Conservation (phyloP, 2,329 filamentous ascomycete species). For the Xylaria sp. region DNA sequence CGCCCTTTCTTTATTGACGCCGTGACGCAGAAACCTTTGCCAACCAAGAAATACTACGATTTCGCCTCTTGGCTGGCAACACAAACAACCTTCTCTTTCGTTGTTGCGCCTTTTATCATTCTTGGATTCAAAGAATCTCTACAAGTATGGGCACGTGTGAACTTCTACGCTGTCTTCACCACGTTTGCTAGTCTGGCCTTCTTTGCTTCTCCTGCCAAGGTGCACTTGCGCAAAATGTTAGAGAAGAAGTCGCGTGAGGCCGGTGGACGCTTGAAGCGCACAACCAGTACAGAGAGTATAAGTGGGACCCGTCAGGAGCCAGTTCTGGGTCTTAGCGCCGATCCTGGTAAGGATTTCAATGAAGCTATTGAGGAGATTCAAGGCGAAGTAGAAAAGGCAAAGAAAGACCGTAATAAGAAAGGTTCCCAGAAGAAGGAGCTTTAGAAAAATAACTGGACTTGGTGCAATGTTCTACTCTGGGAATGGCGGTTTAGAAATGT, state of each 20-base stretch:
- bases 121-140: slow-evolving; percentile 78
- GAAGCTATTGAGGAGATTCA: slow-evolving; percentile 81
- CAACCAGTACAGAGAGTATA: slow-evolving; percentile 68
- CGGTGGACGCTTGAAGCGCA: slow-evolving; percentile 60
- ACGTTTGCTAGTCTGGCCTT: slow-evolving; percentile 74
- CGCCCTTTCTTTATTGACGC: slow-evolving; percentile 93
- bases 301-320: slow-evolving; percentile 64
- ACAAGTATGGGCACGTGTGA: slow-evolving; percentile 83
- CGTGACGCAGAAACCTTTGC: slow-evolving; percentile 73
- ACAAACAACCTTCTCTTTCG: slow-evolving; percentile 85
- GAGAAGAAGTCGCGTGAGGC: slow-evolving; percentile 66
- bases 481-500: slow-evolving; percentile 7
- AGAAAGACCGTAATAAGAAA: slow-evolving; percentile 40
- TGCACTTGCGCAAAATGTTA: slow-evolving; percentile 64
- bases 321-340: slow-evolving; percentile 80
- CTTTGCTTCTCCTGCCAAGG: slow-evolving; percentile 83
- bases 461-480: neutral
- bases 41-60: slow-evolving; percentile 88
- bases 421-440: slow-evolving; percentile 26
- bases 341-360: slow-evolving; percentile 79
- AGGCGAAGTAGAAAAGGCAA: slow-evolving; percentile 73
- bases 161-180: slow-evolving; percentile 85
- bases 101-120: slow-evolving; percentile 85
- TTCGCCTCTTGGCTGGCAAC: slow-evolving; percentile 78
- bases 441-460: slow-evolving; percentile 21